Base-by-base conservation (phyloP, 306 rosid species). In the Pterocarpus santalinus region DNA sequence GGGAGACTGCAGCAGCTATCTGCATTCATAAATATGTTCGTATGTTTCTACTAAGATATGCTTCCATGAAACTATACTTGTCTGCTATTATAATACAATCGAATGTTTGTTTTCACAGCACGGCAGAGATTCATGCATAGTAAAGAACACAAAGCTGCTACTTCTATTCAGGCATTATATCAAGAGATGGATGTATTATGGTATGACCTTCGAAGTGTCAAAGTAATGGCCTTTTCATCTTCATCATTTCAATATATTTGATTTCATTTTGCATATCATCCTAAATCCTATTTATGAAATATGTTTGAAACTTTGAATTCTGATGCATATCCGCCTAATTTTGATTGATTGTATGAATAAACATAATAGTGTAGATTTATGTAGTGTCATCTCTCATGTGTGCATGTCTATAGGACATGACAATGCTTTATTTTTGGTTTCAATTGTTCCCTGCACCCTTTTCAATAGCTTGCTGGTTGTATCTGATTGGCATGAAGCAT, bases 81-180 rank as follows among this genome's bases (percentile, higher is more conserved):
- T 90, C 96, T 75, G 65, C 93, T 58, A 65, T 82, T 47, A 83
- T 80, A 67, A 79, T 95, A 35, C 99, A 95, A 83, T 93, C 96
- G 55, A 73, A 80, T 80, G 79, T 89, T 90, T 72, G 94, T 94
- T 58, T 91, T 93, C 79, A 79, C 88, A 53, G 86, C 90, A 73
- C 97, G 89, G 83, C 83, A 70, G 77, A 90, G 82, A 77, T 90
- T 87, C 79, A 72, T 87, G 82, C 90, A 82, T 77, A 89, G 62
- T 60, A 93, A 87, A 78, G 87, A 91, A 74, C 92, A 85, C 75
- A 95, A 81, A 85, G 97, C 99, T 79, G 98, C 97, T 53, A 87
- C 90, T 77, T 44, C 79, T 58, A 86, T 95, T 83, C 99, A 95
- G 98, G 99, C 91, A 81, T 52, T 73, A 71, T 77, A 47, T 52